Conservation (phyloP, 192 early-diverging fungal genomes). For the Phlyctochytrium bullatum region DNA sequence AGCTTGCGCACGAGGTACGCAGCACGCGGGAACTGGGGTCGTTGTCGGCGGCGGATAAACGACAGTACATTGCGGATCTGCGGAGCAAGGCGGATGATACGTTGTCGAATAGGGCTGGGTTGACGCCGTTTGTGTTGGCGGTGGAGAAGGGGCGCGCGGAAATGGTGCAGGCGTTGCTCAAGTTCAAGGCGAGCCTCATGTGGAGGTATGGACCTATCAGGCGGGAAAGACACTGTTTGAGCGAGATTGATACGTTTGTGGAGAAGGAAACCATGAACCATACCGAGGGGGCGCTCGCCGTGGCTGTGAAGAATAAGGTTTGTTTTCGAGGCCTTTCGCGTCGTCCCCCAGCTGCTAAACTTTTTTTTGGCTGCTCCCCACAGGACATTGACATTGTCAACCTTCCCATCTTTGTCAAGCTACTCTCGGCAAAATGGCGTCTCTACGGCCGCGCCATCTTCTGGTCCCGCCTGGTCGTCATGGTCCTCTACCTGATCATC, state of each 20-base stretch:
- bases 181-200: slow-evolving; percentile 19
- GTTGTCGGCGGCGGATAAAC: not conserved
- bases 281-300: slow-evolving; percentile 12
- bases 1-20: not conserved
- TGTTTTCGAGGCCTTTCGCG: not conserved
- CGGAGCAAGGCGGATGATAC: slow-evolving; percentile 5
- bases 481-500: slow-evolving; percentile 5
- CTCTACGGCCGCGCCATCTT: slow-evolving; percentile 24
- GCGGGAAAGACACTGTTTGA: slow-evolving; percentile 11
- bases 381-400: slow-evolving; percentile 21
- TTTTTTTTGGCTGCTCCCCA: not conserved
- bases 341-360: not conserved
- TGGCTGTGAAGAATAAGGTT: slow-evolving; percentile 15
- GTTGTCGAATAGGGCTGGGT: slow-evolving; percentile 2
- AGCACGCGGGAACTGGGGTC: not conserved
- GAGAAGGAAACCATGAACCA: slow-evolving; percentile 19
- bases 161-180: slow-evolving; percentile 20
- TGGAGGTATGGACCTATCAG: slow-evolving; percentile 26
- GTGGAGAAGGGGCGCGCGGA: slow-evolving; percentile 7
- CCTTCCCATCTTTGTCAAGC: slow-evolving; percentile 14
- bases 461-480: slow-evolving; percentile 3
- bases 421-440: slow-evolving; percentile 29
- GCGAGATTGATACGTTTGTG: slow-evolving; percentile 21
- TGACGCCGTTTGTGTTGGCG: slow-evolving; percentile 21
- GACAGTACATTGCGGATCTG: not conserved